Conservation (phyloP, 2,329 filamentous ascomycete species). For the Arachnomyces sp. region DNA sequence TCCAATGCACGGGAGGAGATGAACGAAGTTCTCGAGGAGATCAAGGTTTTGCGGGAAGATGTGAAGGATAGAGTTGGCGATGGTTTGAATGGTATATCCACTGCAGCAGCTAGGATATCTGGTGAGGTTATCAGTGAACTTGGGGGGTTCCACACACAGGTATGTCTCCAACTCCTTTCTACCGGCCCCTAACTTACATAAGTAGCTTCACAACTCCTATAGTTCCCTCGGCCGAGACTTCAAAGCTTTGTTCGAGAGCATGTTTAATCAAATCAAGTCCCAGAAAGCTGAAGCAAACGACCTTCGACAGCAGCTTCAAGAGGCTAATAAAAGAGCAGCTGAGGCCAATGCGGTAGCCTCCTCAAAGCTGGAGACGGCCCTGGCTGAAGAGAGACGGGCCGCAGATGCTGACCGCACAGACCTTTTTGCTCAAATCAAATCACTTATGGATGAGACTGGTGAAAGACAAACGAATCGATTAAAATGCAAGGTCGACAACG, state of each 20-base stretch:
- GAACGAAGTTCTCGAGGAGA: slow-evolving; percentile 86
- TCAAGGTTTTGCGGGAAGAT: slow-evolving; percentile 78
- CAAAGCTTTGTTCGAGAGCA: slow-evolving; percentile 73
- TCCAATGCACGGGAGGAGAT: slow-evolving; percentile 66
- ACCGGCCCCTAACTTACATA: slow-evolving; percentile 12
- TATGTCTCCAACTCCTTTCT: slow-evolving; percentile 19
- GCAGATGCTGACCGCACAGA: slow-evolving; percentile 66
- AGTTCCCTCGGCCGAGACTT: slow-evolving; percentile 76
- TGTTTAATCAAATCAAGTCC: slow-evolving; percentile 64
- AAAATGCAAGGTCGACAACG: slow-evolving; percentile 51
- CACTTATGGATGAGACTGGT: slow-evolving; percentile 67
- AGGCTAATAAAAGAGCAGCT: slow-evolving; percentile 60
- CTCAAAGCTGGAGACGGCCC: slow-evolving; percentile 56
- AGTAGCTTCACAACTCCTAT: slow-evolving; percentile 73
- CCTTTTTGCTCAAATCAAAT: slow-evolving; percentile 67
- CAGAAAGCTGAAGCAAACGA: slow-evolving; percentile 71
- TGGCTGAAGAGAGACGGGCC: slow-evolving; percentile 69
- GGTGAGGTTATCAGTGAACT: slow-evolving; percentile 83
- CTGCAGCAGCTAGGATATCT: slow-evolving; percentile 79
- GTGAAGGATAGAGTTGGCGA: slow-evolving; percentile 81
- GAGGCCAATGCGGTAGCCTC: slow-evolving; percentile 62
- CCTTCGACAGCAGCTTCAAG: slow-evolving; percentile 63
- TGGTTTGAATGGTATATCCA: slow-evolving; percentile 73
- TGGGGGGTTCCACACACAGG: slow-evolving; percentile 68
- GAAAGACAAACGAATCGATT: slow-evolving; percentile 67